Conservation (phyloP, 306 rosid species). For the Carpinus fangiana region DNA sequence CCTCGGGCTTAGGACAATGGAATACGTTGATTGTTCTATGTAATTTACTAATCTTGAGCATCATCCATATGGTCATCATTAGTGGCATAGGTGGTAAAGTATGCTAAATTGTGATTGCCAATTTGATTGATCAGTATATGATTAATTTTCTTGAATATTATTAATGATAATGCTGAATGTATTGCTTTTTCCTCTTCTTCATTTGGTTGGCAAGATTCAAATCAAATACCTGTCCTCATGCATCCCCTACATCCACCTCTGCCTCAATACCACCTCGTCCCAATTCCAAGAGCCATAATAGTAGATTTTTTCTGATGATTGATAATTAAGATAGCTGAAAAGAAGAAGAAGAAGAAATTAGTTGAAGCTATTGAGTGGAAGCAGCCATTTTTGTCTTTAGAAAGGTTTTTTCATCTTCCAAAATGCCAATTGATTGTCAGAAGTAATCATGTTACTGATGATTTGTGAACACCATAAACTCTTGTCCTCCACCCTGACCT, state of each 20-base stretch:
- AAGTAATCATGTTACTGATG: not conserved
- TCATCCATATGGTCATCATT: not conserved
- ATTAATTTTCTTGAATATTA: not conserved
- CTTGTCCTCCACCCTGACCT: not conserved
- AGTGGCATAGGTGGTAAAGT: not conserved
- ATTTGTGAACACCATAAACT: not conserved
- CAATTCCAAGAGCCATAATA: not conserved
- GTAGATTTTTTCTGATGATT: not conserved
- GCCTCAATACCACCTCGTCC: not conserved
- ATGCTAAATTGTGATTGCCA: not conserved
- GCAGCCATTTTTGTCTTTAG: not conserved
- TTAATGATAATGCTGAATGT: not conserved
- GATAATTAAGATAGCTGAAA: not conserved
- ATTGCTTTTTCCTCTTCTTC: not conserved
- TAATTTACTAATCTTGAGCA: not conserved
- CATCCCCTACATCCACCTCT: not conserved
- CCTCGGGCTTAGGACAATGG: not conserved
- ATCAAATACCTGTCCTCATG: not conserved
- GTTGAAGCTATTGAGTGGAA: not conserved
- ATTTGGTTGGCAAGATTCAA: not conserved
- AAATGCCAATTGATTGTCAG: not conserved
- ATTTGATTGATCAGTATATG: not conserved
- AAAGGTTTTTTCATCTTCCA: not conserved
- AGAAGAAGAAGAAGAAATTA: not conserved
- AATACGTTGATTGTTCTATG: not conserved